Evolutionary conservation across 108 stramenopile species (phyloP).

Genomic region (Tribonema minus): DNA sequence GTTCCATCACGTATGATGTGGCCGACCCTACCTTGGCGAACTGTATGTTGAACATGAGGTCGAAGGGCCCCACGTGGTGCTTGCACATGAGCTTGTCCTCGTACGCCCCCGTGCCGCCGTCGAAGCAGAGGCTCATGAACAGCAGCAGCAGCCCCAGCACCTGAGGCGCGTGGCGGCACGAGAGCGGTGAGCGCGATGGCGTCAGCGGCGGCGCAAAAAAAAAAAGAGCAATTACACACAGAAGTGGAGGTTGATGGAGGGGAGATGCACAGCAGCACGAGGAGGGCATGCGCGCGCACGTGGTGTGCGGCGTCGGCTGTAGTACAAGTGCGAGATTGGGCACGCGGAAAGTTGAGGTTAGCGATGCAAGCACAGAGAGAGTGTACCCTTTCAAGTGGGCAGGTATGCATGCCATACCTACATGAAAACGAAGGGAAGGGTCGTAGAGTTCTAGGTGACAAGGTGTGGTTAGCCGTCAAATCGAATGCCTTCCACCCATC

Average conservation of each 20-base stretch:
- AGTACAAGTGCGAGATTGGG: no score
- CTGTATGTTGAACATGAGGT: conserved; percentile 98
- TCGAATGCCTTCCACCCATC: not conserved
- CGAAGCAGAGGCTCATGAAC: conserved; percentile 91
- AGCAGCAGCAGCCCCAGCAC: conserved; percentile 79
- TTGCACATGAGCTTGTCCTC: conserved; percentile 98
- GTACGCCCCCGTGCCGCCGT: conserved; percentile 96
- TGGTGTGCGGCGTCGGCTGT: no score
- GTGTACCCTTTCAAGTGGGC: not conserved
- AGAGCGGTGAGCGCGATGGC: no score
- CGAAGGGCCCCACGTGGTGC: conserved; percentile 91
- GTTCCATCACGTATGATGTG: no score
- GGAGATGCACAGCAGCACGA: no score
- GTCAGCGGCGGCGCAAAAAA: not conserved
- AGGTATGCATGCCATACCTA: no score
- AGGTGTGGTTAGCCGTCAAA: not conserved
- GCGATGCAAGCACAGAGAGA: no score
- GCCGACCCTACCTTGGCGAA: conserved; percentile 85
- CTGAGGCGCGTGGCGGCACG: conserved; percentile 53
- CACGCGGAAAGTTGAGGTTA: no score
- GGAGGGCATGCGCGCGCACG: no score
- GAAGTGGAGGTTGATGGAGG: no score
- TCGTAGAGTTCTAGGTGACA: no score
- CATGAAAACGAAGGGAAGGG: no score
- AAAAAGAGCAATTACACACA: not conserved